These are phyloP conservation scores for Leccinum aurantiacum DNA, from an alignment of 768 basidiomycete genomes.

Conservation along the genomic window DNA sequence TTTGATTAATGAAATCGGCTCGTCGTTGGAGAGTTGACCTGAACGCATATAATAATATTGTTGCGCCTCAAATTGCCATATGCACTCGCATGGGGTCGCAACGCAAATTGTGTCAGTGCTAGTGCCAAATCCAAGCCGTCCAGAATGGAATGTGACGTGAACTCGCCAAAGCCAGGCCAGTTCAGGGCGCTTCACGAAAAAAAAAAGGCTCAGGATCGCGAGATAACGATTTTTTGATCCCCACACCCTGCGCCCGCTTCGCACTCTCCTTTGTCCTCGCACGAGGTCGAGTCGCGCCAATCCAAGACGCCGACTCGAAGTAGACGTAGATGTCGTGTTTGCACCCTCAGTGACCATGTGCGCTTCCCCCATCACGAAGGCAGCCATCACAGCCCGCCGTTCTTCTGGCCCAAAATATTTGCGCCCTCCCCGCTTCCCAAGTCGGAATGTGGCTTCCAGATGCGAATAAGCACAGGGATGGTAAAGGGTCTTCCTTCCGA, in stretches of 20 bases:
- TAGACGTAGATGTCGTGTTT: not conserved
- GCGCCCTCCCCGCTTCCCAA: conserved; percentile 15
- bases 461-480: conserved; percentile 19
- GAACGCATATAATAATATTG: not conserved
- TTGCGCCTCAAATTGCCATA: conserved; percentile 6
- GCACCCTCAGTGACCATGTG: not conserved
- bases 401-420: conserved; percentile 13
- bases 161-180: conserved; percentile 18
- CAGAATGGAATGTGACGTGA: conserved; percentile 29
- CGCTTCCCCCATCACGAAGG: conserved; percentile 20
- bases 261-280: conserved; percentile 13
- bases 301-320: conserved; percentile 23
- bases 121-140: conserved; percentile 4
- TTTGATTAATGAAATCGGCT: conserved; percentile 29
- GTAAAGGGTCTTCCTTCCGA: conserved; percentile 25
- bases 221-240: conserved; percentile 30
- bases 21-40: conserved; percentile 14
- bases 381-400: conserved; percentile 16
- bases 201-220: conserved; percentile 27
- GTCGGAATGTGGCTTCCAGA: conserved; percentile 19
- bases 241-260: not conserved
- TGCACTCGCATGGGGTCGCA: conserved; percentile 6
- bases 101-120: conserved; percentile 10
- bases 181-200: conserved; percentile 11
- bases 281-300: conserved; percentile 20